A percentile compares a stretch with the other conserved stretches of the same genome.
These are phyloP conservation scores for Cinchona pubescens DNA, from an alignment of 257 asterid species.

Conservation along the genomic window DNA sequence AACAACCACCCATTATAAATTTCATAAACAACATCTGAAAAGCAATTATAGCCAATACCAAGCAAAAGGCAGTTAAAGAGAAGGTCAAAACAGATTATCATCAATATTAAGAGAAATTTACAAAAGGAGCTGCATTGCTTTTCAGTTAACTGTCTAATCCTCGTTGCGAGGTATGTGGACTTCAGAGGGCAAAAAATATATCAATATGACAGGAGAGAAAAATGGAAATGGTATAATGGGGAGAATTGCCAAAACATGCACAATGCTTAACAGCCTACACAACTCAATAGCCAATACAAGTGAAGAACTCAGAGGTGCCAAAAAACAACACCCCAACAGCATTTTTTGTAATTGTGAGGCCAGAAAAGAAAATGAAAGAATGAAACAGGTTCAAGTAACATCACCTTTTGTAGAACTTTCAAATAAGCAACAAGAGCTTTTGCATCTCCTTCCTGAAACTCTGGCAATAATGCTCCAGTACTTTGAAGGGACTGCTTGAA, in stretches of 20 bases:
- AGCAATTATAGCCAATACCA: not conserved
- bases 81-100: not conserved
- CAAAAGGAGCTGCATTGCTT: not conserved
- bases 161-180: not conserved
- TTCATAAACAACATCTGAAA: not conserved
- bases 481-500: conserved; percentile 77
- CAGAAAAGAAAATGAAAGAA: not conserved
- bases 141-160: no score
- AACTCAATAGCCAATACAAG: not conserved
- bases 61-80: not conserved
- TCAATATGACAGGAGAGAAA: not conserved
- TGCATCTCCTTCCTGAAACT: conserved; percentile 96
- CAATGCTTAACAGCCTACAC: not conserved
- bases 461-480: conserved; percentile 74
- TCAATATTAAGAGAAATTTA: not conserved
- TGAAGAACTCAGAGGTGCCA: not conserved
- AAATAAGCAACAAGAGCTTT: conserved; percentile 92
- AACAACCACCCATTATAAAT: not conserved
- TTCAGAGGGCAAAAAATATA: not conserved
- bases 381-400: not conserved
- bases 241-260: not conserved
- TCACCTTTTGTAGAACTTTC: conserved; percentile 81
- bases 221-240: not conserved
- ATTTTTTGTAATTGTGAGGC: not conserved
- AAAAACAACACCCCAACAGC: not conserved